A percentile compares a stretch with the other conserved stretches of the same genome.
Evolutionary conservation across 805 yeast genomes (phyloP).

Genomic region (Candida sphagnicola): DNA sequence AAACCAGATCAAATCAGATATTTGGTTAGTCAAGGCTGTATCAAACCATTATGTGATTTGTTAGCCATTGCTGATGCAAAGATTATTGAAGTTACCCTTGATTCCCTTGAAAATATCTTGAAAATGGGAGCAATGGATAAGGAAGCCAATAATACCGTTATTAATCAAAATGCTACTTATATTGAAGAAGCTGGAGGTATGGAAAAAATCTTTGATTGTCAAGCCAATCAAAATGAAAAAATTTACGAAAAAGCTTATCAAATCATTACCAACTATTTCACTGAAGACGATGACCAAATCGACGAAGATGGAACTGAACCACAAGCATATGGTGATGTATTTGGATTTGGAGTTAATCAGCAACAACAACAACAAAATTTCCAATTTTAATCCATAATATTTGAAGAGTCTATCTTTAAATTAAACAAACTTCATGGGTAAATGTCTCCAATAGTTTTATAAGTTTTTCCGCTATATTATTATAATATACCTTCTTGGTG

Average conservation of each 20-base stretch:
- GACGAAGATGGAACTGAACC: constrained; percentile 73
- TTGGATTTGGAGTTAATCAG: constrained; percentile 76
- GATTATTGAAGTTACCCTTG: constrained; percentile 91
- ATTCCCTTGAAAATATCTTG: constrained; percentile 89
- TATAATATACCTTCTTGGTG: background rate
- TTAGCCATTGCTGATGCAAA: constrained; percentile 84
- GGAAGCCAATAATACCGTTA: constrained; percentile 63
- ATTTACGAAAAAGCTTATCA: constrained; percentile 87
- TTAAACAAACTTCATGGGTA: too few relatives aligned
- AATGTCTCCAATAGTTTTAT: background rate
- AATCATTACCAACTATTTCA: constrained; percentile 88
- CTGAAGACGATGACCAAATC: constrained; percentile 73
- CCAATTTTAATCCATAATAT: constrained; percentile 33
- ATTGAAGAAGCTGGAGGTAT: constrained; percentile 98
- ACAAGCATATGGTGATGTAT: constrained; percentile 74
- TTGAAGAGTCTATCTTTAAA: too few relatives aligned
- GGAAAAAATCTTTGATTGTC: constrained; percentile 93
- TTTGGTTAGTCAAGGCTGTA: constrained; percentile 91
- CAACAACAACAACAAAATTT: constrained; percentile 54
- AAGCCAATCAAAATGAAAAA: constrained; percentile 85
- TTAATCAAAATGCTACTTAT: constrained; percentile 84
- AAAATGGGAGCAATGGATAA: constrained; percentile 92
- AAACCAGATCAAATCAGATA: constrained; percentile 93
- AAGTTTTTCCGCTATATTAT: background rate
- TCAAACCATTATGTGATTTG: constrained; percentile 94